Conservation (phyloP, 352 stramenopile species). For the Pythium sp. region DNA sequence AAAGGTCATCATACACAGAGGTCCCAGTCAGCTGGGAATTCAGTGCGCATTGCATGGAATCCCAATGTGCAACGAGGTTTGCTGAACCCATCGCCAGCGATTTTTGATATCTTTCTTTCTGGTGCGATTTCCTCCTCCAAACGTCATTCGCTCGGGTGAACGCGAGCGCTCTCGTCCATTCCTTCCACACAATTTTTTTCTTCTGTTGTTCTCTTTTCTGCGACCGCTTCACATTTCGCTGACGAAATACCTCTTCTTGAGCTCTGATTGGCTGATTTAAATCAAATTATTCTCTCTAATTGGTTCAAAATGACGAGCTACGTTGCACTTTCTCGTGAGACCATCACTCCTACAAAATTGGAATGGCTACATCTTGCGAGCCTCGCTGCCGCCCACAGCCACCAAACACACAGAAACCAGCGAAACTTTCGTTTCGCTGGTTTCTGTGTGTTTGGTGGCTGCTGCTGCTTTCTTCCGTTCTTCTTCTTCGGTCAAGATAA, state of each 20-base stretch:
- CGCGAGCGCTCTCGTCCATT: not conserved
- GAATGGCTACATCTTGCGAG: constrained; percentile 8
- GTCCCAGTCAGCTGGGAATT: not conserved
- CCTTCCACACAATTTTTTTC: not conserved
- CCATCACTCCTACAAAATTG: constrained; percentile 1
- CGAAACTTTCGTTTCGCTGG: not conserved
- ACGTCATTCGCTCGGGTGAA: not conserved
- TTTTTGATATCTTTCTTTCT: not conserved
- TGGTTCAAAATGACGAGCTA: not conserved
- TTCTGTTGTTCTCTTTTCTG: not conserved
- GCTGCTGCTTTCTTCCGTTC: not conserved
- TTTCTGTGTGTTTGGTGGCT: not conserved
- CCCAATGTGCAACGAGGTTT: not conserved
- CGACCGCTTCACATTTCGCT: not conserved
- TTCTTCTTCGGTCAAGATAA: constrained; percentile 7
- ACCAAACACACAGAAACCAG: too few species aligned
- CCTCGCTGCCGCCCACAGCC: too few species aligned
- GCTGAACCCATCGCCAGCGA: not conserved
- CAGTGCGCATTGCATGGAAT: not conserved
- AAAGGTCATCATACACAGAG: not conserved
- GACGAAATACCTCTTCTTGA: not conserved
- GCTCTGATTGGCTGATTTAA: not conserved
- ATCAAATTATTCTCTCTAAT: not conserved
- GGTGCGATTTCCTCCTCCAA: not conserved
- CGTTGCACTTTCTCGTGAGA: not conserved